Evolutionary conservation across 768 basidiomycete species (phyloP), one percentile per base, ranked within the genome.

Genomic region (Phanerochaete sordida): DNA sequence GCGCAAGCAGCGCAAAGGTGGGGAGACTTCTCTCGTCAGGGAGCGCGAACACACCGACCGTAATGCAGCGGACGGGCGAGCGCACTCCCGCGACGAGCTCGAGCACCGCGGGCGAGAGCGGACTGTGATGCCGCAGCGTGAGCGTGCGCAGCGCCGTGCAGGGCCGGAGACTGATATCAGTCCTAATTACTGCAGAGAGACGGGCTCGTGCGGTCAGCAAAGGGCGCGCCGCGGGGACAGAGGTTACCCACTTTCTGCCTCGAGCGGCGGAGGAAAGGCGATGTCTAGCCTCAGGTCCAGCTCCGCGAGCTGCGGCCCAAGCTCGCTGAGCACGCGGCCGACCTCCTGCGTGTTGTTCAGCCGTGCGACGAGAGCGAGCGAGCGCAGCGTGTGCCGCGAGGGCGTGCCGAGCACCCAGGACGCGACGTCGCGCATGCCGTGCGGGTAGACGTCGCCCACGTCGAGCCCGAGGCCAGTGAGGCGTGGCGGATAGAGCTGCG

Each of bases 81-180:
- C 19, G 39, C 39, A 59, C n/a, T 24, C 53, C 58, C 2, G 58
- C 3, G 5, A 59, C 23, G 24, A 59, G 37, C 21, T 13, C 7
- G 37, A 45, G n/a, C 19, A 59, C 27, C 11, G 37, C 35, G 26
- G 2, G 6, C 26, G 24, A 53, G 13, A 33, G 26, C 9, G 58
- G 58, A 19, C 19, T 31, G 26, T 27, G 26, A 43, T 47, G 19
- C 30, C 31, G 49, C 27, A 59, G 49, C n/a, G 58, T 44, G 4
- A 59, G 50, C 13, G 26, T 6, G 27, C 46, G 39, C 3, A 59
- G 58, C 23, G 33, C 58, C 8, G 49, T 59, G 39, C 58, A 59
- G 12, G 21, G 7, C 3, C 12, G 5, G 4, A 59, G 26, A 27
- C 31, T 51, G 50, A 59, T 47, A 12, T 53, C 58, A 5, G 24